These are phyloP conservation scores for Wickerhamomyces pijperi DNA, from an alignment of 805 yeast species.

Conservation along the genomic window DNA sequence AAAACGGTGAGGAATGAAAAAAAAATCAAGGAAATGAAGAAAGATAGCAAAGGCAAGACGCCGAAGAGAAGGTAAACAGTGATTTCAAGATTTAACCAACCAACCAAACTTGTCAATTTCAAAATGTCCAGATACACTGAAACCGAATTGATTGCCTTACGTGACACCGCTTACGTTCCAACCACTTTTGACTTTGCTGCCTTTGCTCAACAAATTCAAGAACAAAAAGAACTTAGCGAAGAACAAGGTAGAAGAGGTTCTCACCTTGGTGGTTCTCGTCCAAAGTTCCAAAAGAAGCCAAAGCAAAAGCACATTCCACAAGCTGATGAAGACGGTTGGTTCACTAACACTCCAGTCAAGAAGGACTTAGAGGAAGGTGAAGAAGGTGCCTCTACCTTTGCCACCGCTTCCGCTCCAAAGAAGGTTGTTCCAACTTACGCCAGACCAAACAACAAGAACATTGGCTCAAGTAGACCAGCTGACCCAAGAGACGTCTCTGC, in stretches of 20 bases:
- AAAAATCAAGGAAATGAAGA: too few species aligned
- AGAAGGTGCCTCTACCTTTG: too few species aligned
- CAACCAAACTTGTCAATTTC: neutral
- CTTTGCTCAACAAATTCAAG: conserved; percentile 56
- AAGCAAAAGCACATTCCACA: conserved; percentile 21
- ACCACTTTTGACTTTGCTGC: conserved; percentile 53
- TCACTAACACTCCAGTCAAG: conserved; percentile 44
- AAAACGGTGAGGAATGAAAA: neutral
- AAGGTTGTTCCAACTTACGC: conserved; percentile 36
- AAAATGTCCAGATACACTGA: conserved; percentile 53
- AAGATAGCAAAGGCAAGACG: too few species aligned
- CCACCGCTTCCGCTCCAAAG: neutral
- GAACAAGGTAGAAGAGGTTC: conserved; percentile 40
- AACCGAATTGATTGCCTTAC: conserved; percentile 52
- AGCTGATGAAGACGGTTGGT: conserved; percentile 80
- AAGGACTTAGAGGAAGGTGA: conserved; percentile 39
- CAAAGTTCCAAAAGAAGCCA: conserved; percentile 40
- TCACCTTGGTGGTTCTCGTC: conserved; percentile 27
- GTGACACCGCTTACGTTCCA: conserved; percentile 47
- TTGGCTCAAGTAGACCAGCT: conserved; percentile 63
- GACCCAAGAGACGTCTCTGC: conserved; percentile 64
- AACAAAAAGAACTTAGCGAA: conserved; percentile 39
- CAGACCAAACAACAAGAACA: conserved; percentile 61
- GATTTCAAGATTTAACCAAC: too few species aligned
- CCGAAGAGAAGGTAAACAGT: too few species aligned